A percentile compares a stretch with the other conserved stretches of the same genome.
Evolutionary conservation across 352 stramenopile species (phyloP).

Genomic region (Pythium phragmitis): DNA sequence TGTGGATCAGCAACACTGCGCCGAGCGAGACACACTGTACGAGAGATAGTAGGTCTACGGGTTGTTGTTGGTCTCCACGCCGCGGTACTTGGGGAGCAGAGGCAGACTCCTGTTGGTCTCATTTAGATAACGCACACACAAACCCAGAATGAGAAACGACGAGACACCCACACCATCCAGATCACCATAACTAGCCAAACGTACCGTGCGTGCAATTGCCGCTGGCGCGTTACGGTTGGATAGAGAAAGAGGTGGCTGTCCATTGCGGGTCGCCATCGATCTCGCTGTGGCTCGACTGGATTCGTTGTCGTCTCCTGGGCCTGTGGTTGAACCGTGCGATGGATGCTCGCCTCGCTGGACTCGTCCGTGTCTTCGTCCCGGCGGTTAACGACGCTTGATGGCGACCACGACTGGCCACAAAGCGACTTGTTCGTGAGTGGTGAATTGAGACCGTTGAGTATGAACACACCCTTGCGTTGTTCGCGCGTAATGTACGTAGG

Average conservation of each 20-base stretch:
- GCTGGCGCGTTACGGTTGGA: conserved; percentile 35
- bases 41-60: too few species aligned
- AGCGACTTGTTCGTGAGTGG: conserved; percentile 27
- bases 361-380: conserved; percentile 17
- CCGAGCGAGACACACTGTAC: too few species aligned
- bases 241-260: conserved; percentile 33
- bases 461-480: conserved; percentile 22
- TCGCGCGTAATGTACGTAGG: conserved; percentile 19
- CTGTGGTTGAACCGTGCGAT: not conserved
- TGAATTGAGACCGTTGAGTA: conserved; percentile 25
- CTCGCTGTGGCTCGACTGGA: not conserved
- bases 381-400: not conserved
- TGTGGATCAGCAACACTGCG: too few species aligned
- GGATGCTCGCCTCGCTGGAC: not conserved
- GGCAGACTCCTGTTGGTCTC: conserved; percentile 21
- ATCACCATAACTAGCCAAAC: not conserved
- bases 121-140: not conserved
- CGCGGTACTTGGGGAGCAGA: conserved; percentile 21
- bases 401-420: not conserved
- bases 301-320: not conserved
- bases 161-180: not conserved
- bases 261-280: not conserved
- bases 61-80: conserved; percentile 6
- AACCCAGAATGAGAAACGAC: not conserved
- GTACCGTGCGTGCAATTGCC: conserved; percentile 34